Conservation (phyloP, 306 rosid genomes). For the Pyrus pyrifolia region DNA sequence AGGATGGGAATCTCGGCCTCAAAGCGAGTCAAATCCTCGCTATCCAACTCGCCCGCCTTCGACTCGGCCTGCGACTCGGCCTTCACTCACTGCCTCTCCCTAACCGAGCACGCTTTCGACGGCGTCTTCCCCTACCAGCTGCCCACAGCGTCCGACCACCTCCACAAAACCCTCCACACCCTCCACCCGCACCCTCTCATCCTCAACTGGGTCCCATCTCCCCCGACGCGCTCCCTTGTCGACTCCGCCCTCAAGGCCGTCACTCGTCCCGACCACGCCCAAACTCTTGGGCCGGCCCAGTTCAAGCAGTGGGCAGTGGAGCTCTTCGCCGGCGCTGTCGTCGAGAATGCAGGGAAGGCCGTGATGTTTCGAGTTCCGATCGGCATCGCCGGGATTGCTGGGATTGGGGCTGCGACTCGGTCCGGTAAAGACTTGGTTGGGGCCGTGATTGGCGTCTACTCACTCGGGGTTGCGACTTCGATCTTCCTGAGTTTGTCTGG, state of each 20-base stretch:
- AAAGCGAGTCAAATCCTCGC: constrained; percentile 42
- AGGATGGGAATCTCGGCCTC: constrained; percentile 61
- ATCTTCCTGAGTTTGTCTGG: constrained; percentile 46
- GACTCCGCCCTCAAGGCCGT: constrained; percentile 57
- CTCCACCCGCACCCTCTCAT: constrained; percentile 36
- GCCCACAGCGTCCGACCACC: constrained; percentile 53
- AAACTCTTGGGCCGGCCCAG: constrained; percentile 19
- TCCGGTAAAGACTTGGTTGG: constrained; percentile 42
- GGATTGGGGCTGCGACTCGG: constrained; percentile 53
- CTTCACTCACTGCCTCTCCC: constrained; percentile 53
- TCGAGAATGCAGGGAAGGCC: constrained; percentile 42
- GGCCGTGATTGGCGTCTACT: constrained; percentile 53
- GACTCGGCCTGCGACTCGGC: constrained; percentile 56
- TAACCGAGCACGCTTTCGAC: constrained; percentile 51
- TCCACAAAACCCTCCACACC: constrained; percentile 38
- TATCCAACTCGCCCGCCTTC: constrained; percentile 41
- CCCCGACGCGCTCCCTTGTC: constrained; percentile 51
- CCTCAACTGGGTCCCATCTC: constrained; percentile 50
- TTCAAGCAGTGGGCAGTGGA: constrained; percentile 67
- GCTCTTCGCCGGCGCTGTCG: constrained; percentile 47
- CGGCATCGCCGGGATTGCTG: constrained; percentile 62
- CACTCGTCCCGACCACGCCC: background rate
- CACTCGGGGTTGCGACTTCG: constrained; percentile 54
- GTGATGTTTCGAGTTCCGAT: constrained; percentile 51
- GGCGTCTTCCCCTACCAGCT: constrained; percentile 77